Conservation (phyloP, 495 filamentous ascomycete species). For the Pyronema domesticum region DNA sequence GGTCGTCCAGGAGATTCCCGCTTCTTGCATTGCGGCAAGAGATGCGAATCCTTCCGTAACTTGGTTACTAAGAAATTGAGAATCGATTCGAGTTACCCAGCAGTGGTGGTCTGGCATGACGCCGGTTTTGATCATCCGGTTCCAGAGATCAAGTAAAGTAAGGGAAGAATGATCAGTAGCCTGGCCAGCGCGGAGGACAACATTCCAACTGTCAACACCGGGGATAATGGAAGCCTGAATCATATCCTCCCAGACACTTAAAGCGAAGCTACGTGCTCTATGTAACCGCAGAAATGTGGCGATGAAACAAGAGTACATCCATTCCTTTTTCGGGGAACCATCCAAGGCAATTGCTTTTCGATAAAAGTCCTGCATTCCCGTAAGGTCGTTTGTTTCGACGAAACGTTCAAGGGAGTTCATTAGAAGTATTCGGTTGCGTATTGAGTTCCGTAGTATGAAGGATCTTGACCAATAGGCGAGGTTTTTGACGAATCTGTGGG, state of each 20-base stretch:
- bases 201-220: conserved; percentile 13
- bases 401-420: conserved; percentile 3
- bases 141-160: conserved; percentile 8
- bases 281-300: conserved; percentile 8
- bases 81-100: conserved; percentile 21
- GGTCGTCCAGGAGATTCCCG: conserved; percentile 36
- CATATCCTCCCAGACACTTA: conserved; percentile 20
- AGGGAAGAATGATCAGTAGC: conserved; percentile 8
- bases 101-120: conserved; percentile 14
- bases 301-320: conserved; percentile 13
- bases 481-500: not conserved
- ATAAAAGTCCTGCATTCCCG: conserved; percentile 6
- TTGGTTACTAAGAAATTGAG: conserved; percentile 6
- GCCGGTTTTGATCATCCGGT: conserved; percentile 11
- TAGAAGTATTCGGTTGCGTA: conserved; percentile 9
- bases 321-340: not conserved
- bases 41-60: conserved; percentile 12
- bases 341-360: not conserved
- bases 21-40: conserved; percentile 11
- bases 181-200: conserved; percentile 7
- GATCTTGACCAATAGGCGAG: not conserved
- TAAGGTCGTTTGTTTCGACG: conserved; percentile 1
- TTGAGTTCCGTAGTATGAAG: not conserved
- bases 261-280: conserved; percentile 3
- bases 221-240: conserved; percentile 9